Conservation (phyloP, 2,329 filamentous ascomycete species). For the Scedosporium apiospermum region DNA sequence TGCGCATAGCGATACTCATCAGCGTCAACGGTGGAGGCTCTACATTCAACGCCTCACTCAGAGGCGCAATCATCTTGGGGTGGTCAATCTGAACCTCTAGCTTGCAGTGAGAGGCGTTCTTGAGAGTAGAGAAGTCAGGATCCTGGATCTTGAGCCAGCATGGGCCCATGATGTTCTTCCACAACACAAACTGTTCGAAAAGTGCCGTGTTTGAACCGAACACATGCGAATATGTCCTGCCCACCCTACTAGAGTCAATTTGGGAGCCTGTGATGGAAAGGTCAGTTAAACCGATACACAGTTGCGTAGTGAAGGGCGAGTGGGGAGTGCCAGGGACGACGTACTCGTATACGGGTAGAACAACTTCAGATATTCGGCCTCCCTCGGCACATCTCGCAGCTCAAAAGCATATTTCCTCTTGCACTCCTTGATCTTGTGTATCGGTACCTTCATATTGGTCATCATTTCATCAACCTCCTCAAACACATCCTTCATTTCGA, state of each 20-base stretch:
- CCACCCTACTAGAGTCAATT: conserved; percentile 60
- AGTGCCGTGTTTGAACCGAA: conserved; percentile 90
- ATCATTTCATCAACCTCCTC: conserved; percentile 81
- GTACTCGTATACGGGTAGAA: conserved; percentile 83
- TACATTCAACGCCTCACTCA: conserved; percentile 69
- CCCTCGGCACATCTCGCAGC: conserved; percentile 73
- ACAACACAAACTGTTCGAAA: conserved; percentile 96
- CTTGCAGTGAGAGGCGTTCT: conserved; percentile 95
- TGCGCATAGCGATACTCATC: conserved; percentile 91
- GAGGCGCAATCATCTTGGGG: conserved; percentile 62
- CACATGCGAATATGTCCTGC: conserved; percentile 86
- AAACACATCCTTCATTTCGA: conserved; percentile 85
- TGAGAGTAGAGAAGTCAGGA: conserved; percentile 73
- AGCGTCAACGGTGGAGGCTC: conserved; percentile 82
- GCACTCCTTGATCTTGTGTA: conserved; percentile 90
- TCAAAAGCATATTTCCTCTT: conserved; percentile 94
- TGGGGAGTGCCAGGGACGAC: conserved; percentile 16
- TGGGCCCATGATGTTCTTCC: conserved; percentile 98
- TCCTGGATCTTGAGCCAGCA: conserved; percentile 92
- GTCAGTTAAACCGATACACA: background rate
- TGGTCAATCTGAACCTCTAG: conserved; percentile 77
- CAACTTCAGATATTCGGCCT: conserved; percentile 89
- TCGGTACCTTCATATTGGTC: conserved; percentile 73
- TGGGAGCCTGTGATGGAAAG: conserved; percentile 42
- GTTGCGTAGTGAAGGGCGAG: background rate